Evolutionary conservation across 768 basidiomycete species (phyloP), one percentile per base, ranked within the genome.

Genomic region (Hortiboletus campestris): DNA sequence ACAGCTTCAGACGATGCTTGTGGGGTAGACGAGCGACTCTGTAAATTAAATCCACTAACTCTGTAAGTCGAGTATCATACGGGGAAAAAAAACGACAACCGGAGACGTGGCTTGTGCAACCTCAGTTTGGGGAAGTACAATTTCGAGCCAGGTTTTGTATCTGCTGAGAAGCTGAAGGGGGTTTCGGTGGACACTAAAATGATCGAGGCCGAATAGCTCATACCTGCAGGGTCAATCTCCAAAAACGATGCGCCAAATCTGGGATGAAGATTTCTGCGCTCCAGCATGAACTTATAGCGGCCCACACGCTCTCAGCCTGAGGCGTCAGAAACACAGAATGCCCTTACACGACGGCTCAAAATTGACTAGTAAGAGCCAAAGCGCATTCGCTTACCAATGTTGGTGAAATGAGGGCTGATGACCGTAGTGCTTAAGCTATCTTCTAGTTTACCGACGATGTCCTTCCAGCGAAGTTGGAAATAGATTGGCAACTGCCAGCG

Each of bases 401-500:
- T 66, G 19, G 70, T 43, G 11, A 34, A 17, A 46, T 60, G 50
- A 13, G 77, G 68, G 43, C 80, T 78, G 22, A 86, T 66, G 41
- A 71, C 72, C 22, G 75, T 70, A 19, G 66, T 64, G 17, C 72
- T 66, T 14, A 98, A 72, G 2, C 75, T 72, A 13, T 87, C 85
- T 73, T 99, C 97, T 16, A 97, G 73, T 47, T 76, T 78, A 1
- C 80, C 74, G 0, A 94, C 84, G 49, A 96, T 90, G 66, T 97
- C 96, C 72, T 97, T 97, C 93, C 95, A 96, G 42, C 96, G 82
- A 57, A 99, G 76, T 66, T 99, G 97, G 70, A 96, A 98, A 68
- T 98, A 98, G 10, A 98, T 89, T 2, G 93, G 91, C 3, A 99
- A 80, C 67, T 98, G 97, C 95, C 97, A 99, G 35, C 94, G 82